Evolutionary conservation across 2,329 filamentous ascomycete genomes (phyloP).

Genomic region (Trichoderma arundinaceum): DNA sequence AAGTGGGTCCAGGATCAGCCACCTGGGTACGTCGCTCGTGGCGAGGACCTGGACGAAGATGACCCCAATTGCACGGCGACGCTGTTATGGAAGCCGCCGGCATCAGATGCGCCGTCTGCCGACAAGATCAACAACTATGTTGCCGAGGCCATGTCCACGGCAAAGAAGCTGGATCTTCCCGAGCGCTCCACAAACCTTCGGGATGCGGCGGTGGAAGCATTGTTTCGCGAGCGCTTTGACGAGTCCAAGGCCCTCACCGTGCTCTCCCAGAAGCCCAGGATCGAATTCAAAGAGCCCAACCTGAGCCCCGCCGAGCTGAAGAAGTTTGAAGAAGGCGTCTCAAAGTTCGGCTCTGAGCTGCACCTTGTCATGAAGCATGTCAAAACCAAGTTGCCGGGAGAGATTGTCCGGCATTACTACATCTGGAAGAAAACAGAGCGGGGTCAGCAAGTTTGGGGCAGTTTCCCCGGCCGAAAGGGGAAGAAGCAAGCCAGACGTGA

Average conservation of each 20-base stretch:
- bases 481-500: conserved; percentile 83
- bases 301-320: conserved; percentile 79
- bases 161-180: conserved; percentile 71
- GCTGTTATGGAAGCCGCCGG: conserved; percentile 78
- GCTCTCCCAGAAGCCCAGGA: conserved; percentile 70
- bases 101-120: conserved; percentile 55
- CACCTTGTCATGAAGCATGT: conserved; percentile 83
- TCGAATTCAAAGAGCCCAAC: conserved; percentile 83
- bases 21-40: conserved; percentile 80
- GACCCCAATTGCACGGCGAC: conserved; percentile 77
- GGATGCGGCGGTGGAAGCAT: conserved; percentile 77
- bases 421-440: conserved; percentile 95
- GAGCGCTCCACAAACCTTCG: conserved; percentile 83
- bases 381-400: conserved; percentile 76
- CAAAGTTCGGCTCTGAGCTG: conserved; percentile 90
- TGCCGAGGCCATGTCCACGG: conserved; percentile 67
- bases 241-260: conserved; percentile 71
- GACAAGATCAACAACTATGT: conserved; percentile 78
- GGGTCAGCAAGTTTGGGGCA: conserved; percentile 88
- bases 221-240: conserved; percentile 76
- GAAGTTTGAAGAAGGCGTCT: conserved; percentile 88
- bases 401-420: conserved; percentile 93
- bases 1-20: conserved; percentile 96
- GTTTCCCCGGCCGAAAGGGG: conserved; percentile 83
- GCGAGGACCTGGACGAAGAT: conserved; percentile 74